Evolutionary conservation across 2,329 filamentous ascomycete genomes (phyloP), one percentile per base, ranked within the genome.

Genomic region (Trichoderma arundinaceum): DNA sequence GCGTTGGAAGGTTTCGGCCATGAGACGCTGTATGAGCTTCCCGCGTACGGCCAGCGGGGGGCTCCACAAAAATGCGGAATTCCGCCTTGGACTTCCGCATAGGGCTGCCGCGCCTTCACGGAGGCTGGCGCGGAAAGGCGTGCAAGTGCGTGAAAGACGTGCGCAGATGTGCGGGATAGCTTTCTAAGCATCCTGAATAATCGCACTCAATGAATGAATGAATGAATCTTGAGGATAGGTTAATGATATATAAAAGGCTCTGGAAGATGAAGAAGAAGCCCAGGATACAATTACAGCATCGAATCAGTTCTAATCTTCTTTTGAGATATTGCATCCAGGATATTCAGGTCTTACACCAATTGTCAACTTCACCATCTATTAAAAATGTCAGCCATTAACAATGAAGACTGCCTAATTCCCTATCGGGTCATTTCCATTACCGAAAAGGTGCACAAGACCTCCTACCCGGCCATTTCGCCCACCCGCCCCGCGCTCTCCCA

Each of bases 391-490:
- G 35, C 17, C 28, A 38, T 15, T 2, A 1, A 7, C 4, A 15
- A 35, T 9, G 19, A 65, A 13, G 53, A 32, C 6, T 51, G 19
- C 22, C 1, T 38, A 8, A 53, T 62, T 13, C 48, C 53, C 12
- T 65, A 65, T 35, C 43, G 22, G 33, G 46, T 58, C 44, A 38
- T 58, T 17, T 43, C 53, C 28, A 43, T 65, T 35, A 65, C 62
- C 1, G 35, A 65, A 0, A 64, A 32, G 54, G 41, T 15, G 28
- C 78, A 80, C 69, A 73, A 66, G 1, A 66, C 70, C 33, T 68
- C 77, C 0, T 82, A 82, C 67, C 68, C 74, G 0, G 68, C 72
- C 67, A 79, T 82, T 68, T 74, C 72, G 0, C 75, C 79, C 1
- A 58, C 67, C 1, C 74, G 75, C 0, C 77, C 78, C 0, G 75